These are phyloP conservation scores for Paxillus ammoniavirescens DNA, from an alignment of 768 basidiomycete species.

Conservation along the genomic window DNA sequence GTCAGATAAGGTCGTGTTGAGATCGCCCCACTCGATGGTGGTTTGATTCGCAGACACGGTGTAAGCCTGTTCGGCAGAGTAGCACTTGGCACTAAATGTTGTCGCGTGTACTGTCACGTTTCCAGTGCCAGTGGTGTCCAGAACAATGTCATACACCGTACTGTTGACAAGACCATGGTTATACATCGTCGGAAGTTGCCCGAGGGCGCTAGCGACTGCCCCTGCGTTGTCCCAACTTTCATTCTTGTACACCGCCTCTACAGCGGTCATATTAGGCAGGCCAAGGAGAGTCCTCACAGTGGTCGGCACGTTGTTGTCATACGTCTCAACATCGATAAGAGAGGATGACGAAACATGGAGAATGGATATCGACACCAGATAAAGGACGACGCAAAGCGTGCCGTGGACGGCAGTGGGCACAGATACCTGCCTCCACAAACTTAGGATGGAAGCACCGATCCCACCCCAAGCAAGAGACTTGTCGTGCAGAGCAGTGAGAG, in stretches of 20 bases:
- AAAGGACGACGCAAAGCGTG: slow-evolving; percentile 3
- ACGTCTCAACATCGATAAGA: slow-evolving; percentile 1
- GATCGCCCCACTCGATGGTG: neutral
- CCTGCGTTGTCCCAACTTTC: neutral
- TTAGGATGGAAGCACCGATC: slow-evolving; percentile 6
- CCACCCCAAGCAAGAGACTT: slow-evolving; percentile 10
- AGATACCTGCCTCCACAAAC: slow-evolving; percentile 5
- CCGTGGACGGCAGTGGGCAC: slow-evolving; percentile 4
- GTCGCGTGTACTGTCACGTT: slow-evolving; percentile 14
- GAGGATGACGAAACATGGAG: slow-evolving; percentile 13
- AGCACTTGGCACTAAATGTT: slow-evolving; percentile 9
- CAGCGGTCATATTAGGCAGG: neutral
- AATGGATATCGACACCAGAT: slow-evolving; percentile 7
- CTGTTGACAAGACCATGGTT: slow-evolving; percentile 3
- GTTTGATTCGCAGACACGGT: neutral
- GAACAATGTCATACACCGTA: slow-evolving; percentile 13
- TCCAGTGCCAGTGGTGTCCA: slow-evolving; percentile 4
- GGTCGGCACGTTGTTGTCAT: neutral
- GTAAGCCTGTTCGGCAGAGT: neutral
- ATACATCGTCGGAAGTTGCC: neutral
- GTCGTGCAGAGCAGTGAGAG: slow-evolving; percentile 11
- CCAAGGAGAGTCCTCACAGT: neutral
- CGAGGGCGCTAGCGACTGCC: neutral
- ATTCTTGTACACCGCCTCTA: neutral
- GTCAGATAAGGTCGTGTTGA: no score